Evolutionary conservation across 306 rosid genomes (phyloP).

Genomic region (Erythrophleum fordii): DNA sequence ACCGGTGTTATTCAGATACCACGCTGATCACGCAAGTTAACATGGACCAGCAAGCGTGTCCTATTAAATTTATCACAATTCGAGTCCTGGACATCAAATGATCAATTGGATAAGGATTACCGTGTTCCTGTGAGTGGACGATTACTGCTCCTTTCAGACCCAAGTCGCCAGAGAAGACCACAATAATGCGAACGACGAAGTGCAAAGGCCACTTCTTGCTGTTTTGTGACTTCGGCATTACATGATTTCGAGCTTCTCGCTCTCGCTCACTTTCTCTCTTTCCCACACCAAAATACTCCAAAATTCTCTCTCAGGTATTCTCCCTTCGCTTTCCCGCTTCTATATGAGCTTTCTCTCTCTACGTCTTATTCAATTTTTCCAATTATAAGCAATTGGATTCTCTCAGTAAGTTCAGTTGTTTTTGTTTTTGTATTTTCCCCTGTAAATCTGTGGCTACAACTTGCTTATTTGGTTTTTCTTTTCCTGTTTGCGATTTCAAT

Average conservation of each 20-base stretch:
- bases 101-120: neutral
- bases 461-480: neutral
- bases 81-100: neutral
- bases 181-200: constrained; percentile 16
- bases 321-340: constrained; percentile 36
- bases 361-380: constrained; percentile 27
- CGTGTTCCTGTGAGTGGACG: constrained; percentile 34
- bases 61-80: neutral
- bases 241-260: constrained; percentile 43
- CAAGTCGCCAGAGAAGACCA: constrained; percentile 66
- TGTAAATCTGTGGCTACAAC: constrained; percentile 1
- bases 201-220: constrained; percentile 28
- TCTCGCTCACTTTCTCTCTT: constrained; percentile 39
- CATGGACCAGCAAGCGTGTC: neutral
- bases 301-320: constrained; percentile 29
- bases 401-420: constrained; percentile 19
- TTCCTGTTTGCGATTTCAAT: constrained; percentile 1
- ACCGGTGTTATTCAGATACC: neutral
- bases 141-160: constrained; percentile 24
- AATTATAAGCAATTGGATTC: neutral
- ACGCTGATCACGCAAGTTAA: neutral
- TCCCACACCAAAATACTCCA: constrained; percentile 39
- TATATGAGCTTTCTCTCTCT: neutral
- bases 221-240: constrained; percentile 22
- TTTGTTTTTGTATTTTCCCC: neutral